Evolutionary conservation across 768 basidiomycete genomes (phyloP).

Genomic region (Serpula lacrymans): DNA sequence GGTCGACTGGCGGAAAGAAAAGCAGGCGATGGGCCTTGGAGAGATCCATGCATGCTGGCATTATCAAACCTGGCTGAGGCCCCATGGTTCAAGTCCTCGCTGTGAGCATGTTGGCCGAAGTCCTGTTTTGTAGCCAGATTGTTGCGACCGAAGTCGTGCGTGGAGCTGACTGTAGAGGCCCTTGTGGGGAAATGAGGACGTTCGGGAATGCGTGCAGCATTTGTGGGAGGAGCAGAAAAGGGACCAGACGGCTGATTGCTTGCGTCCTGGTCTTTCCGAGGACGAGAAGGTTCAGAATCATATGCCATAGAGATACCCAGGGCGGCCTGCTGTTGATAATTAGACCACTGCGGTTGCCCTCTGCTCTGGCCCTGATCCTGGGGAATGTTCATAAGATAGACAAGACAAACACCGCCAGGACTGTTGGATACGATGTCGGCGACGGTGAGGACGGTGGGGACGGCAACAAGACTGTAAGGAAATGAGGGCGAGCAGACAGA

Average conservation of each 20-base stretch:
- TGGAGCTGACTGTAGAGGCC: slow-evolving; percentile 58
- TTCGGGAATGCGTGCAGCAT: slow-evolving; percentile 40
- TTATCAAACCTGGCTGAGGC: slow-evolving; percentile 13
- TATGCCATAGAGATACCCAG: slow-evolving; percentile 21
- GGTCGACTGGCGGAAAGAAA: slow-evolving; percentile 57
- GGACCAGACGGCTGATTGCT: slow-evolving; percentile 15
- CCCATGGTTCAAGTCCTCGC: slow-evolving; percentile 65
- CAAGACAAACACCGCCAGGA: background rate
- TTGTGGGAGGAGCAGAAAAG: slow-evolving; percentile 34
- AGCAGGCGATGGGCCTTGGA: slow-evolving; percentile 42
- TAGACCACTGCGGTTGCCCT: slow-evolving; percentile 10
- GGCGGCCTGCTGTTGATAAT: slow-evolving; percentile 2
- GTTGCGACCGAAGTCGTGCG: slow-evolving; percentile 52
- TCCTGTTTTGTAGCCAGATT: slow-evolving; percentile 33
- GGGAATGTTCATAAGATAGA: slow-evolving; percentile 16
- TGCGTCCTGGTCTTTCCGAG: slow-evolving; percentile 21
- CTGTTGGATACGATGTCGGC: background rate
- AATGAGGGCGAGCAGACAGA: slow-evolving; percentile 17
- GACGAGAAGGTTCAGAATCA: slow-evolving; percentile 26
- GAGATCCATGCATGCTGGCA: slow-evolving; percentile 16
- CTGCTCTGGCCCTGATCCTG: slow-evolving; percentile 10
- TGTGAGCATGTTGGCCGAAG: slow-evolving; percentile 50
- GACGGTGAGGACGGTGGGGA: slow-evolving; percentile 3
- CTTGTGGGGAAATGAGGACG: slow-evolving; percentile 57
- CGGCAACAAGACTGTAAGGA: slow-evolving; percentile 8